Conservation (phyloP, 2,329 filamentous ascomycete genomes). For the Fusarium torreyae region DNA sequence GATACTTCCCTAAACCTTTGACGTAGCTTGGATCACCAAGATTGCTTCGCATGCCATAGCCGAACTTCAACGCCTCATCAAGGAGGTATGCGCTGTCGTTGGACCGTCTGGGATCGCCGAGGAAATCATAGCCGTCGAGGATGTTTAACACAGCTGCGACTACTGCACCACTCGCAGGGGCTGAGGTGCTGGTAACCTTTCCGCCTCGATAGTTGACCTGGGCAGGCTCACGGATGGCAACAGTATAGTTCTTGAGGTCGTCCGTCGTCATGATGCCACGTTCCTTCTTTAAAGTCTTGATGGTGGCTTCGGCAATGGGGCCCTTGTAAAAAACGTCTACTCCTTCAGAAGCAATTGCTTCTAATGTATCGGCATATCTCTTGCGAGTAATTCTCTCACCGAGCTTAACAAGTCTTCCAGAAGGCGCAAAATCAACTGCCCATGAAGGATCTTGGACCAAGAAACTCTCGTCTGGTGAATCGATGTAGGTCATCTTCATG, state of each 20-base stretch:
- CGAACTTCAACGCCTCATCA: conserved; percentile 88
- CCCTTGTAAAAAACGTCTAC: conserved; percentile 79
- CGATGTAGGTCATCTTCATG: conserved; percentile 68
- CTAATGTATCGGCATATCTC: conserved; percentile 81
- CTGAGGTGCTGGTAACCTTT: conserved; percentile 76
- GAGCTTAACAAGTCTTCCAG: conserved; percentile 74
- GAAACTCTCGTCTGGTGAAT: conserved; percentile 65
- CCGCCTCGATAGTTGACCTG: conserved; percentile 78
- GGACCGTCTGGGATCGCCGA: conserved; percentile 68
- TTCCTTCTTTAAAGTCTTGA: conserved; percentile 72
- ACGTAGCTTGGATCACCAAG: conserved; percentile 85
- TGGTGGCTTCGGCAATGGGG: conserved; percentile 77
- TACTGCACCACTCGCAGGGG: conserved; percentile 82
- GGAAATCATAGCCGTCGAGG: conserved; percentile 77
- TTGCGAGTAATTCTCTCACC: conserved; percentile 83
- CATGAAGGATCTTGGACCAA: conserved; percentile 79
- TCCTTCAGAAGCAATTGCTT: conserved; percentile 76
- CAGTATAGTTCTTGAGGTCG: conserved; percentile 80
- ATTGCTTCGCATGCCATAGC: conserved; percentile 80
- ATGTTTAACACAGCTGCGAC: conserved; percentile 82
- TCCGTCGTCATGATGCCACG: conserved; percentile 84
- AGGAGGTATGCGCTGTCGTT: conserved; percentile 81
- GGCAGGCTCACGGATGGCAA: conserved; percentile 73
- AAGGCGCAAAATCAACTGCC: conserved; percentile 88
- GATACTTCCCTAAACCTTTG: conserved; percentile 70